A percentile compares a stretch with the other conserved stretches of the same genome.
These are phyloP conservation scores for Secale cereale DNA, from an alignment of 176 grass and related monocot species.

Conservation along the genomic window DNA sequence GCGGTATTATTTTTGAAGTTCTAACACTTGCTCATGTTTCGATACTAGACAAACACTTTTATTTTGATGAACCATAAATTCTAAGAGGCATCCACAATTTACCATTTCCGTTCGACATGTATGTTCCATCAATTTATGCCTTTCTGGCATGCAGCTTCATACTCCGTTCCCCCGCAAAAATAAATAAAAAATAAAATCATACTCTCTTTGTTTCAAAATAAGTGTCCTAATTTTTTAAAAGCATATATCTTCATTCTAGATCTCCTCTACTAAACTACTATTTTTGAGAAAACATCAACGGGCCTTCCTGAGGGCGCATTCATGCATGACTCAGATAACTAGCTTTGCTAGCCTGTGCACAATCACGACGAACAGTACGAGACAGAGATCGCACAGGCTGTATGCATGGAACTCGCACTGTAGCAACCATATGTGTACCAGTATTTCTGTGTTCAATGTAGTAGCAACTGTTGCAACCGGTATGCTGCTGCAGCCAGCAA, in stretches of 20 bases:
- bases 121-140: neutral
- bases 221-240: neutral
- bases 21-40: neutral
- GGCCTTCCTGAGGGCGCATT: neutral
- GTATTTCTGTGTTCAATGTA: constrained; percentile 44
- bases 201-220: no score
- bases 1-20: neutral
- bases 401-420: constrained; percentile 30
- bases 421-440: constrained; percentile 27
- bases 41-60: no score
- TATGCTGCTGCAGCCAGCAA: constrained; percentile 9
- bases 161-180: no score
- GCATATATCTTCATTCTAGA: neutral
- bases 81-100: neutral
- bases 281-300: neutral
- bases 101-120: neutral
- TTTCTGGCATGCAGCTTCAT: neutral
- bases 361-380: constrained; percentile 26
- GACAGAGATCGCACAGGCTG: constrained; percentile 20
- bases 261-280: neutral
- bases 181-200: no score
- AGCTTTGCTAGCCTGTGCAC: constrained; percentile 16
- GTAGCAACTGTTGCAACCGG: neutral
- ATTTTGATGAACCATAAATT: no score
- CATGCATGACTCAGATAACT: neutral